Percentiles rank a stretch among this genome's conserved stretches.
These are phyloP conservation scores for Bretziella fagacearum DNA, from an alignment of 2,329 filamentous ascomycete species.

Conservation along the genomic window DNA sequence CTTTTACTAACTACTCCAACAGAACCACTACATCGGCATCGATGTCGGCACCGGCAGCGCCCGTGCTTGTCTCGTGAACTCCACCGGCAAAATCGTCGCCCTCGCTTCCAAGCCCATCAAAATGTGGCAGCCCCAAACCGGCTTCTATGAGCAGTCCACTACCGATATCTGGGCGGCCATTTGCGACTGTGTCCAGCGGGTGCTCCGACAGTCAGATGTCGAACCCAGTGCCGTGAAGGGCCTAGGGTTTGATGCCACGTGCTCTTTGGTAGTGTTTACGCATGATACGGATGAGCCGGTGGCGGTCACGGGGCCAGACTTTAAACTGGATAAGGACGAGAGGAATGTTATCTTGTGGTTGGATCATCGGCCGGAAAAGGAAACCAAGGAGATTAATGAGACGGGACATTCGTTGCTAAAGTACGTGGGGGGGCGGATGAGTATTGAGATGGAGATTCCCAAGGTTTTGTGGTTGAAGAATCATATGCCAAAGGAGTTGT, in stretches of 20 bases:
- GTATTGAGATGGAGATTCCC: conserved; percentile 98
- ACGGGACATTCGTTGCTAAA: conserved; percentile 84
- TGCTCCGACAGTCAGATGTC: conserved; percentile 64
- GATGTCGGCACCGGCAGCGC: conserved; percentile 95
- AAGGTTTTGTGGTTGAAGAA: conserved; percentile 98
- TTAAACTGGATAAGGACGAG: conserved; percentile 58
- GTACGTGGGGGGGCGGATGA: conserved; percentile 97
- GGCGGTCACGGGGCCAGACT: conserved; percentile 75
- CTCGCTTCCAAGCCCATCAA: conserved; percentile 60
- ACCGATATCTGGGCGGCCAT: conserved; percentile 94
- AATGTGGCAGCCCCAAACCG: conserved; percentile 60
- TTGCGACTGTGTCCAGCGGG: conserved; percentile 69
- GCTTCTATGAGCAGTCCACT: conserved; percentile 91
- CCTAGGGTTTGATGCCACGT: conserved; percentile 97
- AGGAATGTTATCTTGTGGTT: conserved; percentile 96
- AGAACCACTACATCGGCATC: conserved; percentile 61
- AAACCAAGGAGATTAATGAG: conserved; percentile 84
- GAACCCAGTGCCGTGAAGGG: conserved; percentile 57
- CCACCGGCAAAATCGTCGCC: conserved; percentile 70
- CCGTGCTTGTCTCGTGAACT: conserved; percentile 87
- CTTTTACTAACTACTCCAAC: not conserved
- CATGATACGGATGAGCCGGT: conserved; percentile 81
- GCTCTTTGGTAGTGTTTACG: conserved; percentile 81
- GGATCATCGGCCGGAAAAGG: conserved; percentile 78
- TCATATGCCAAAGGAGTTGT: conserved; percentile 84